Evolutionary conservation across 192 early-diverging fungal genomes (phyloP).

Genomic region (Coemansia aciculifera): DNA sequence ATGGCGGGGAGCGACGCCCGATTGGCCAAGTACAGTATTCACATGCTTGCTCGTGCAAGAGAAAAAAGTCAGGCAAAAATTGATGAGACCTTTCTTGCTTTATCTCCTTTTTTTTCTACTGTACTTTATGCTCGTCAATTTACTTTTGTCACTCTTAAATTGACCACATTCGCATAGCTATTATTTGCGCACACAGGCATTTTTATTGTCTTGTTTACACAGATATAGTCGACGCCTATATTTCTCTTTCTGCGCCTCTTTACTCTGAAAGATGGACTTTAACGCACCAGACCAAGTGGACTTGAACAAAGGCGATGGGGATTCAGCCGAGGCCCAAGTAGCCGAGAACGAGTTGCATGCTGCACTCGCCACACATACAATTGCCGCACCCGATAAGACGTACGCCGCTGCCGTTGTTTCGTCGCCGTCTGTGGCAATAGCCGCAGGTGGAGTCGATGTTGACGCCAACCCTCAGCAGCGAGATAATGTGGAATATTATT

Average conservation of each 20-base stretch:
- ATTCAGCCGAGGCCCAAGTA: neutral
- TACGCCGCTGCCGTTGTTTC: constrained; percentile 10
- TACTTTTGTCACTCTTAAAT: too few relatives aligned
- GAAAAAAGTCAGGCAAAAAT: neutral
- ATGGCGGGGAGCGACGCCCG: neutral
- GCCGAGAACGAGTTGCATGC: neutral
- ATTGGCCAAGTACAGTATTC: neutral
- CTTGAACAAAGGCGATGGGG: constrained; percentile 9
- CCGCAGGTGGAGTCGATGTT: neutral
- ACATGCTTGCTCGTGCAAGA: neutral
- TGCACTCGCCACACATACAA: constrained; percentile 1
- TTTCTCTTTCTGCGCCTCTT: neutral
- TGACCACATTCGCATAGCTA: neutral
- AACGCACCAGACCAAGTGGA: neutral
- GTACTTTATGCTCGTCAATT: neutral
- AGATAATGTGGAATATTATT: constrained; percentile 5
- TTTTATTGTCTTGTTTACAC: too few relatives aligned
- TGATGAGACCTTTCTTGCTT: neutral
- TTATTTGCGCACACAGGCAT: neutral
- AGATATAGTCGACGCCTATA: neutral
- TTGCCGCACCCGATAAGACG: constrained; percentile 1
- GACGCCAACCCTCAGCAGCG: neutral
- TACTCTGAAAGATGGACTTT: neutral
- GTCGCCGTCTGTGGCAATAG: neutral
- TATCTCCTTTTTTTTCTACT: neutral